These are phyloP conservation scores for Claviceps fusiformis DNA, from an alignment of 2,329 filamentous ascomycete genomes.

Conservation along the genomic window DNA sequence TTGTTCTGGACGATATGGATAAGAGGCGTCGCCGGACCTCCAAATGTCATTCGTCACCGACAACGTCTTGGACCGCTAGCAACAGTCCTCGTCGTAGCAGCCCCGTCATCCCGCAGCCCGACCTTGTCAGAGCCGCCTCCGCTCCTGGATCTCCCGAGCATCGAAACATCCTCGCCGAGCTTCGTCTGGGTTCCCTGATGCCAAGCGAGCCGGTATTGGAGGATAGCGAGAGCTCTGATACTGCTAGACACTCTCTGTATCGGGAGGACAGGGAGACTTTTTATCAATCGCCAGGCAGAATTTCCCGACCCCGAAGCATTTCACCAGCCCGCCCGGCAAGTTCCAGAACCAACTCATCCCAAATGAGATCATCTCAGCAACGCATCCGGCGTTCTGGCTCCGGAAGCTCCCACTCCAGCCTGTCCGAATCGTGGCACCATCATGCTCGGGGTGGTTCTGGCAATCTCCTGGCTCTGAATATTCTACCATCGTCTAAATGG, in stretches of 20 bases:
- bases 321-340: conserved; percentile 68
- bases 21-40: conserved; percentile 77
- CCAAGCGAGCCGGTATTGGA: conserved; percentile 36
- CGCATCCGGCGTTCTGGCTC: conserved; percentile 80
- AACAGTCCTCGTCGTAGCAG: conserved; percentile 50
- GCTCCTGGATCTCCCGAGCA: conserved; percentile 50
- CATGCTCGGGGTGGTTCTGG: conserved; percentile 58
- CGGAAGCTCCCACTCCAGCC: conserved; percentile 77
- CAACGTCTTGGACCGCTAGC: conserved; percentile 49
- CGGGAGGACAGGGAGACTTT: conserved; percentile 34
- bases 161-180: conserved; percentile 31
- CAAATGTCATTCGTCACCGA: conserved; percentile 71
- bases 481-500: conserved; percentile 81
- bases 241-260: conserved; percentile 27
- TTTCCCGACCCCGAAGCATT: conserved; percentile 53
- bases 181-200: conserved; percentile 46
- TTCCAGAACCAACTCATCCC: conserved; percentile 57
- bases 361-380: conserved; percentile 55
- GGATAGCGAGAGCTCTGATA: conserved; percentile 20
- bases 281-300: conserved; percentile 28
- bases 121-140: conserved; percentile 53
- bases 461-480: conserved; percentile 58
- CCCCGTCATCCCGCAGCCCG: conserved; percentile 49
- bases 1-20: conserved; percentile 94
- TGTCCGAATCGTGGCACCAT: conserved; percentile 50